Base-by-base conservation (phyloP, 345 rosid genomes). In the Eucalyptus marginata region DNA sequence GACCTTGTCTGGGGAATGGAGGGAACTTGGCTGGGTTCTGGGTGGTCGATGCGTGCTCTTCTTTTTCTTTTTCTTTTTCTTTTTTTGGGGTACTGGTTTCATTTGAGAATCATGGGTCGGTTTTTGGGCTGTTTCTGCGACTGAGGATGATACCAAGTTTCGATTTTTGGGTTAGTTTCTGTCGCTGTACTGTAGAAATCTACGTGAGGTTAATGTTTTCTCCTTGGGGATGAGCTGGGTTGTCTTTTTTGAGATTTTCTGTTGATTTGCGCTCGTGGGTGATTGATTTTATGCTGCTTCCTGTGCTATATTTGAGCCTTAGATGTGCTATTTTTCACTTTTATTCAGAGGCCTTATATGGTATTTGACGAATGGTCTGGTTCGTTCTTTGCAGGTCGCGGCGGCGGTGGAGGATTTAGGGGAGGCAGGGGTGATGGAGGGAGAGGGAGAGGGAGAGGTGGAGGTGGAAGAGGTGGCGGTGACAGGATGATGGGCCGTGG, bases 391-490 rank as follows among this genome's bases (percentile, higher is more conserved):
- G 90, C 93, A 40, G 94, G 88, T 89, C 95, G 96, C 52, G 94
- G 96, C 49, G 94, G 96, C 33, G 93, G 94, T 31, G 93, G 94
- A 10, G 94, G 94, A 47, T 90, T 88, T 90, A 90, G 94, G 54
- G 93, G 95, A 16, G 91, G 94, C 54, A 92, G 94, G 14, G 90
- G 95, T 51, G 94, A 91, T 46, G 93, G 96, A 59, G 93, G 94
- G 50, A 88, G 94, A 12, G 89, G 95, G 2, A 90, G 93, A 15
- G 90, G 95, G 52, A 92, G 96, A 1, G 90, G 95, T 10, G 88
- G 96, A 40, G 93, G 92, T 44, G 90, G 94, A 47, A 92, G 94
- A 33, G 95, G 94, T 1, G 91, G 91, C 24, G 88, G 95, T 88
- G 93, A 86, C 20, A 52, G 58, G 58, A 89, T 90, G 90, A 88